Evolutionary conservation across 179 eudicot species (phyloP).

Genomic region (Camellia oleifera): DNA sequence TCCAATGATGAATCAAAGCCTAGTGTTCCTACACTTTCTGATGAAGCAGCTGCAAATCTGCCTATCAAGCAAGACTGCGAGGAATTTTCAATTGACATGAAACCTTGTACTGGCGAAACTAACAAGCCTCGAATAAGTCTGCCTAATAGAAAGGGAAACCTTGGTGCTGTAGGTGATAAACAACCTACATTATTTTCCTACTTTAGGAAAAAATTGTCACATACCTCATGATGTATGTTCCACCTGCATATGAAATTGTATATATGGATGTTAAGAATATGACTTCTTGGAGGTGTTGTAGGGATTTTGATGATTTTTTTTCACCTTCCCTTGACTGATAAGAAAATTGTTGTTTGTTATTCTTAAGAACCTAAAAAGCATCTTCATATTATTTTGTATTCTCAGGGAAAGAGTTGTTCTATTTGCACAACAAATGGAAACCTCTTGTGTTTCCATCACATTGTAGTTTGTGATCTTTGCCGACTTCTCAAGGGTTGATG

Average conservation of each 20-base stretch:
- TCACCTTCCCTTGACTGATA: no score
- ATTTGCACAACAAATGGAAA: neutral
- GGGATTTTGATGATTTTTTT: neutral
- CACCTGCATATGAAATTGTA: neutral
- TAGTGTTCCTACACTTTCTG: neutral
- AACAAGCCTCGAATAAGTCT: constrained; percentile 26
- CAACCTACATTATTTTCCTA: constrained; percentile 55
- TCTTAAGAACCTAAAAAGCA: neutral
- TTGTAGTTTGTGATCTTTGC: no score
- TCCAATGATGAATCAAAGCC: constrained; percentile 22
- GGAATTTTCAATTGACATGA: constrained; percentile 28
- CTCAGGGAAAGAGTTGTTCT: neutral
- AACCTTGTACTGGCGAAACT: constrained; percentile 19
- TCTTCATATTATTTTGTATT: neutral
- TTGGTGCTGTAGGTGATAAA: constrained; percentile 32
- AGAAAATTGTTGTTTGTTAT: neutral
- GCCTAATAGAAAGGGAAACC: constrained; percentile 33
- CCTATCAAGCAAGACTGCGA: constrained; percentile 38
- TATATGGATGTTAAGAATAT: neutral
- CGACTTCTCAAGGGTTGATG: no score
- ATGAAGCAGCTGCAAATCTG: constrained; percentile 13
- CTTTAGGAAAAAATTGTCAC: constrained; percentile 38
- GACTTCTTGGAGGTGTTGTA: neutral
- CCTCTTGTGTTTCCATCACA: no score
- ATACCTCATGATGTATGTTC: neutral